These are phyloP conservation scores for Clonostachys sp. DNA, from an alignment of 2,329 filamentous ascomycete species.

Conservation along the genomic window DNA sequence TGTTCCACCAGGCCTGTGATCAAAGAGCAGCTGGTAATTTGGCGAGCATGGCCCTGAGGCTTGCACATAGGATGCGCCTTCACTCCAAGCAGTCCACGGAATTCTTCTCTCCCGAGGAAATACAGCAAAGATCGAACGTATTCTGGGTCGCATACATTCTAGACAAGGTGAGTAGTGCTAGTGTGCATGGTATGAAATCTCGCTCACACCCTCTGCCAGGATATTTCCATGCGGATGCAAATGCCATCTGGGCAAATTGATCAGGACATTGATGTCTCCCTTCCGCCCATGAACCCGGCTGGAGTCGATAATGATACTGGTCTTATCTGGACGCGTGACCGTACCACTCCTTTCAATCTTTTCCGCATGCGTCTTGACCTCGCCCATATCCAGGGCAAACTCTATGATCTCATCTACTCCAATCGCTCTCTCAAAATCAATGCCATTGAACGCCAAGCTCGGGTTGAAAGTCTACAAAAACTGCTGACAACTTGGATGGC, in stretches of 20 bases:
- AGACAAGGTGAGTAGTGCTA: slow-evolving; percentile 23
- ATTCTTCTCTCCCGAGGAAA: slow-evolving; percentile 17
- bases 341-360: slow-evolving; percentile 24
- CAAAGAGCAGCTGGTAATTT: slow-evolving; percentile 28
- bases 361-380: slow-evolving; percentile 32
- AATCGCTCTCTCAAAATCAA: slow-evolving; percentile 16
- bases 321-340: slow-evolving; percentile 25
- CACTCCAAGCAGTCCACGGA: slow-evolving; percentile 19
- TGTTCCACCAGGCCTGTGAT: slow-evolving; percentile 29
- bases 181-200: background rate
- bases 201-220: slow-evolving; percentile 1
- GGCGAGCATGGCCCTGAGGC: slow-evolving; percentile 28
- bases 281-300: slow-evolving; percentile 18
- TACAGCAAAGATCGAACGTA: slow-evolving; percentile 25
- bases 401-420: slow-evolving; percentile 32
- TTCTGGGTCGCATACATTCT: slow-evolving; percentile 35
- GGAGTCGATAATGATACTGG: slow-evolving; percentile 18
- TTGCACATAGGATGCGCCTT: slow-evolving; percentile 27
- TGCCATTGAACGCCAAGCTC: slow-evolving; percentile 19
- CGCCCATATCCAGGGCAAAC: slow-evolving; percentile 30
- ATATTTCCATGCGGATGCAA: slow-evolving; percentile 26
- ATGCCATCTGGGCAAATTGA: slow-evolving; percentile 32
- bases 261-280: slow-evolving; percentile 31
- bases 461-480: slow-evolving; percentile 15
- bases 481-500: slow-evolving; percentile 30